Percentiles rank a stretch among this genome's conserved stretches.
phyloP scores from a whole-genome alignment of 805 yeast genomes.

The Ogataea chonburiensis region DNA sequence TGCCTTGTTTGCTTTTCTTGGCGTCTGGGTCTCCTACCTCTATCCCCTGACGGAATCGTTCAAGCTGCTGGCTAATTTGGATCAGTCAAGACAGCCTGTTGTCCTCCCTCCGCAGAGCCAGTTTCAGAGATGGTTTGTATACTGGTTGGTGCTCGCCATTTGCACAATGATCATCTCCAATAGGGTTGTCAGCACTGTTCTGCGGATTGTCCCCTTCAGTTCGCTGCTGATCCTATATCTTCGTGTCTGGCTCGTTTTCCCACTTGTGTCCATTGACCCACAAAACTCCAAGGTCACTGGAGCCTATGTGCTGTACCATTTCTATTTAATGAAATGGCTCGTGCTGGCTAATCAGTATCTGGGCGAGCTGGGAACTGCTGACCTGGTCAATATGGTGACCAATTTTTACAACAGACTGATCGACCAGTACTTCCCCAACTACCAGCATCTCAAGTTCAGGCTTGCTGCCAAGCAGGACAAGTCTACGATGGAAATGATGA shows the following conservation, averaged over 20 bases:
- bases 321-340: constrained; percentile 53
- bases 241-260: constrained; percentile 61
- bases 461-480: constrained; percentile 5
- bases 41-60: constrained; percentile 39
- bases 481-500: constrained; percentile 9
- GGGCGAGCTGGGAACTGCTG: constrained; percentile 17
- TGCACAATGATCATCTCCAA: constrained; percentile 21
- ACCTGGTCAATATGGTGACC: constrained; percentile 4
- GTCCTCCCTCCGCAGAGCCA: constrained; percentile 10
- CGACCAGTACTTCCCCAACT: constrained; percentile 14
- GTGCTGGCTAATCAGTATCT: constrained; percentile 32
- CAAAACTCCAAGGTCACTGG: constrained; percentile 44
- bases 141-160: constrained; percentile 65
- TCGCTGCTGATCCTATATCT: constrained; percentile 46
- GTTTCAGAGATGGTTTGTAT: constrained; percentile 42
- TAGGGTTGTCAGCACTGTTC: constrained; percentile 37
- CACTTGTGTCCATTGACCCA: constrained; percentile 30
- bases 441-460: constrained; percentile 13
- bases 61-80: constrained; percentile 23
- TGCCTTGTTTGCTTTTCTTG: constrained; percentile 33
- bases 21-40: constrained; percentile 38
- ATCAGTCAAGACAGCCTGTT: constrained; percentile 7
- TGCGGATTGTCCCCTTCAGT: constrained; percentile 54
- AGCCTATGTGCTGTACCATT: constrained; percentile 46
- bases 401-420: constrained; percentile 18